These are phyloP conservation scores for Aspergillus oerlinghausenensis DNA, from an alignment of 2,329 filamentous ascomycete species.

Conservation along the genomic window DNA sequence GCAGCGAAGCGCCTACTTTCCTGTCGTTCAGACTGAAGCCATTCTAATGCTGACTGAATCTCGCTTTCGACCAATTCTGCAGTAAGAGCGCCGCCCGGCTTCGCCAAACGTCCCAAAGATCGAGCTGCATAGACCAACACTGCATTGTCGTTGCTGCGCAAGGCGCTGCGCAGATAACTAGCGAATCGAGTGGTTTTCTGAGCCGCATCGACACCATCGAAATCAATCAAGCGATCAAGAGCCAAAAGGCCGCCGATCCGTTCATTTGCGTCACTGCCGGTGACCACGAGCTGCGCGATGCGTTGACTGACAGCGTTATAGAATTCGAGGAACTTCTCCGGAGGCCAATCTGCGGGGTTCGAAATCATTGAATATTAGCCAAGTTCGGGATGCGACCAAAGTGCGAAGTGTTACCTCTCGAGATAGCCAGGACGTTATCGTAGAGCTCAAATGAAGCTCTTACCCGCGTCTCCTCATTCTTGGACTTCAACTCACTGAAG, in stretches of 20 bases:
- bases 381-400: background rate
- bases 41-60: conserved; percentile 92
- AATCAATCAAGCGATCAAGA: conserved; percentile 88
- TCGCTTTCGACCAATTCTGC: conserved; percentile 95
- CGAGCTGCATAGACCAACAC: conserved; percentile 88
- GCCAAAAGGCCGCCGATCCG: conserved; percentile 88
- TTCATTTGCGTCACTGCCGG: conserved; percentile 81
- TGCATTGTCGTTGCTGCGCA: conserved; percentile 84
- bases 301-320: conserved; percentile 63
- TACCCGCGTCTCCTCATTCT: conserved; percentile 47
- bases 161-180: conserved; percentile 78
- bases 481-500: conserved; percentile 55
- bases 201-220: conserved; percentile 88
- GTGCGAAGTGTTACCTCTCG: conserved; percentile 35
- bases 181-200: conserved; percentile 94
- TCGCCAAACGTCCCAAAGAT: conserved; percentile 83
- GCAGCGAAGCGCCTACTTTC: conserved; percentile 92
- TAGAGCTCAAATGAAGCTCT: conserved; percentile 47
- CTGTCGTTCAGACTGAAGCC: conserved; percentile 90
- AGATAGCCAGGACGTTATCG: conserved; percentile 43
- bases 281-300: conserved; percentile 70
- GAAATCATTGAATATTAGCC: conserved; percentile 9
- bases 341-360: conserved; percentile 60
- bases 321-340: conserved; percentile 71
- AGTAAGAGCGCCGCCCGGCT: conserved; percentile 87